Percentiles rank a stretch among this genome's conserved stretches.
Evolutionary conservation across 2,329 filamentous ascomycete species (phyloP).

Genomic region (Aspergillus sp.): DNA sequence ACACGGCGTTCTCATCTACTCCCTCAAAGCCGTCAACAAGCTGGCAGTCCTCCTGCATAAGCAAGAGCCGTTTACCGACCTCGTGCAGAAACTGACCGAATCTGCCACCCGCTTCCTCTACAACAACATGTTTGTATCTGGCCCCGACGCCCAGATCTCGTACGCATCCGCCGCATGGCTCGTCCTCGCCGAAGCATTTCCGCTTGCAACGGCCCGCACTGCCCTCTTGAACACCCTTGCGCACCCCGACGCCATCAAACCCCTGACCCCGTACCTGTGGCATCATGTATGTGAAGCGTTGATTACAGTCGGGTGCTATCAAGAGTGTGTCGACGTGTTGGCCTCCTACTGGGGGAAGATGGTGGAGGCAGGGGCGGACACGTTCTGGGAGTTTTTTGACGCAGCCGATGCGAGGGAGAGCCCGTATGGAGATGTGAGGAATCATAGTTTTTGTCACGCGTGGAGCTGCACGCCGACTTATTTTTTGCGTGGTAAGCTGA

Average conservation of each 20-base stretch:
- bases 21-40: background rate
- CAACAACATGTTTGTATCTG: background rate
- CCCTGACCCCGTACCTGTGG: constrained; percentile 2
- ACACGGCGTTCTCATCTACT: constrained; percentile 1
- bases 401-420: background rate
- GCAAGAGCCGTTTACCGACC: background rate
- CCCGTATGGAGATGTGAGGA: constrained; percentile 3
- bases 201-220: background rate
- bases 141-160: background rate
- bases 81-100: background rate
- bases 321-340: background rate
- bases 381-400: constrained; percentile 3
- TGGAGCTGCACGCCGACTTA: constrained; percentile 3
- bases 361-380: constrained; percentile 2
- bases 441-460: constrained; percentile 5
- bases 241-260: constrained; percentile 1
- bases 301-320: background rate
- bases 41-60: background rate
- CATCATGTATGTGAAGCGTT: constrained; percentile 3
- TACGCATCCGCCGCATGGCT: constrained; percentile 5
- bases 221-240: background rate
- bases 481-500: background rate
- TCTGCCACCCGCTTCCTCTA: background rate
- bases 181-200: constrained; percentile 1
- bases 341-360: constrained; percentile 1